A percentile compares a stretch with the other conserved stretches of the same genome.
These are phyloP conservation scores for Trypanosoma brucei DNA, from an alignment of 208 protist species.

Conservation along the genomic window DNA sequence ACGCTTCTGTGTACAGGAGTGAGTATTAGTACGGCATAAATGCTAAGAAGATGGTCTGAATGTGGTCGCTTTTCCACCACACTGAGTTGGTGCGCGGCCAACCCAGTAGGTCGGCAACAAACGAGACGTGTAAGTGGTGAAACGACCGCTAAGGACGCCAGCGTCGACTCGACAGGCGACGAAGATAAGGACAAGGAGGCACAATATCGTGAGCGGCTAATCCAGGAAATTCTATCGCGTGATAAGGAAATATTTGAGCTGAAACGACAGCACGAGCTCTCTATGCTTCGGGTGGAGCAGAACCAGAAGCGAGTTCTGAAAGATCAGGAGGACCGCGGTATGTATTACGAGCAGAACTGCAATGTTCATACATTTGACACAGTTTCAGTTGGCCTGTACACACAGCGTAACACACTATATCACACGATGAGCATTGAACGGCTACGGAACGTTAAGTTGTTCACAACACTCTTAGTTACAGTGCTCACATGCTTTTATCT, in stretches of 20 bases:
- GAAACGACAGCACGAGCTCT: constrained; percentile 87
- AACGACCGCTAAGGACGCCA: not conserved
- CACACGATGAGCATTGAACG: constrained; percentile 83
- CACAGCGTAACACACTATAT: constrained; percentile 83
- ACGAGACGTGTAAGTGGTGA: not conserved
- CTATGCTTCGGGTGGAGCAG: constrained; percentile 86
- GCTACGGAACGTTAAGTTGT: constrained; percentile 80
- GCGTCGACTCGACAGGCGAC: not conserved
- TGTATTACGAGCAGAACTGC: constrained; percentile 91
- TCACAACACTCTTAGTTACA: constrained; percentile 60
- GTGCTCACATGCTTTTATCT: constrained; percentile 63
- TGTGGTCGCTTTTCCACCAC: no score
- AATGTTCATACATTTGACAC: constrained; percentile 90
- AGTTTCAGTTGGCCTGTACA: constrained; percentile 77
- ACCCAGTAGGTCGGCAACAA: no score
- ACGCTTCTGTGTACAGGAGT: no score
- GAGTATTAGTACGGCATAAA: no score
- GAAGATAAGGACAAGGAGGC: not conserved
- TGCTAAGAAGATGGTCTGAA: no score
- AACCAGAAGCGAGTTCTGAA: constrained; percentile 78
- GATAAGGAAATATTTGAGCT: constrained; percentile 89
- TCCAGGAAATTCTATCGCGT: constrained; percentile 64
- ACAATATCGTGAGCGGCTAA: constrained; percentile 55
- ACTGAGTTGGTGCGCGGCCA: no score
- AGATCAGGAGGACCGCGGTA: constrained; percentile 83